Percentiles rank a stretch among this genome's conserved stretches.
Conservation (phyloP, 371 early-diverging fungal species). For the Apophysomyces ossiformis region DNA sequence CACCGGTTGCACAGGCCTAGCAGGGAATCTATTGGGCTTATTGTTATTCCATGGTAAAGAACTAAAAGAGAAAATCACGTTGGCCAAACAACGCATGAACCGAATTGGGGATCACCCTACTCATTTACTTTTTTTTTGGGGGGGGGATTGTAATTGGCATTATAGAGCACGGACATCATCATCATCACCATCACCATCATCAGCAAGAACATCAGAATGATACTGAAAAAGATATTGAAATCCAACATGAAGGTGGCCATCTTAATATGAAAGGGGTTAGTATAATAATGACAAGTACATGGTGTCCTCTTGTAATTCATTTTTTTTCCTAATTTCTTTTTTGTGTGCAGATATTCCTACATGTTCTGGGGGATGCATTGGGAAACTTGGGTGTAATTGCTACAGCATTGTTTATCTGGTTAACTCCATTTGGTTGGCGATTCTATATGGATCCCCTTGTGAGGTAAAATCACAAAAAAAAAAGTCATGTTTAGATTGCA, state of each 20-base stretch:
- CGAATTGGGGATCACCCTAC: too few species aligned
- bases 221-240: conserved; percentile 15
- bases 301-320: neutral
- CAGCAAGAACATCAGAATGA: conserved; percentile 36
- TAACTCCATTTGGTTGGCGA: conserved; percentile 67
- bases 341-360: conserved; percentile 76
- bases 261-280: conserved; percentile 87
- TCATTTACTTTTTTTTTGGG: too few species aligned
- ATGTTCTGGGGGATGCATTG: conserved; percentile 95
- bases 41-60: conserved; percentile 74
- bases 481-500: conserved; percentile 45
- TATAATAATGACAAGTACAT: neutral
- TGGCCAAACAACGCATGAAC: too few species aligned
- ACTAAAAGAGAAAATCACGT: conserved; percentile 12
- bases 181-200: conserved; percentile 37
- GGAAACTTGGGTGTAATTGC: conserved; percentile 92
- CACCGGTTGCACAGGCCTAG: conserved; percentile 84
- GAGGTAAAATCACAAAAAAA: conserved; percentile 32
- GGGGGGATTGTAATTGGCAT: conserved; percentile 3
- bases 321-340: neutral
- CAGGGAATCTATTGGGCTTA: conserved; percentile 83
- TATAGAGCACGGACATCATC: conserved; percentile 35
- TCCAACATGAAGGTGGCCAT: conserved; percentile 45
- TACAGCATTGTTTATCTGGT: conserved; percentile 82
- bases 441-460: conserved; percentile 81